phyloP scores from a whole-genome alignment of 345 rosid species.

The Euphorbia peplus region DNA sequence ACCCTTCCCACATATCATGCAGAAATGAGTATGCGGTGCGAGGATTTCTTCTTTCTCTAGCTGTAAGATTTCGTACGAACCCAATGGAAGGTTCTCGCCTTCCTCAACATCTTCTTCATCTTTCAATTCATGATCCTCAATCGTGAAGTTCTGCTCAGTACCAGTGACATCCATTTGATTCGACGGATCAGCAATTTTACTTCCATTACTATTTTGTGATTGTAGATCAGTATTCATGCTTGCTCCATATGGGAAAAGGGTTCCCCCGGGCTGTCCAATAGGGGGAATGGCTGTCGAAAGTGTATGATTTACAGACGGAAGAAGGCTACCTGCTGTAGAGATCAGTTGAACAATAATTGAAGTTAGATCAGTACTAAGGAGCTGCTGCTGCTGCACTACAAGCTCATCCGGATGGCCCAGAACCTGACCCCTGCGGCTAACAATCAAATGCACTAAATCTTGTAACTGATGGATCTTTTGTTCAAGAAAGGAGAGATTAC shows the following conservation, averaged over 20 bases:
- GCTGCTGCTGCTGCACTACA: slow-evolving; percentile 73
- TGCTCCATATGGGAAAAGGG: slow-evolving; percentile 39
- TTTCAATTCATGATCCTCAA: slow-evolving; percentile 73
- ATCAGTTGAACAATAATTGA: slow-evolving; percentile 89
- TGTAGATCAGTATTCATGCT: slow-evolving; percentile 37
- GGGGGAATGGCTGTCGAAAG: slow-evolving; percentile 38
- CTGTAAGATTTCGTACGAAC: slow-evolving; percentile 88
- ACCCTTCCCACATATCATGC: slow-evolving; percentile 95
- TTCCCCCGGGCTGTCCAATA: slow-evolving; percentile 51
- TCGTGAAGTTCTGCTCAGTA: slow-evolving; percentile 38
- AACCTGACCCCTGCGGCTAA: slow-evolving; percentile 48
- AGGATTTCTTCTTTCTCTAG: slow-evolving; percentile 96
- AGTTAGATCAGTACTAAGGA: slow-evolving; percentile 80
- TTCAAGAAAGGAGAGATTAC: slow-evolving; percentile 76
- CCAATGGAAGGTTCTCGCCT: slow-evolving; percentile 89
- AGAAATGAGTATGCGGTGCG: slow-evolving; percentile 96
- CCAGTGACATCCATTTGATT: slow-evolving; percentile 35
- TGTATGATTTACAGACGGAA: slow-evolving; percentile 76
- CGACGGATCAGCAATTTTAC: slow-evolving; percentile 37
- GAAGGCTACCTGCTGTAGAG: slow-evolving; percentile 91
- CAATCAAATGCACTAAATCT: slow-evolving; percentile 70
- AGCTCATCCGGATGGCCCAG: slow-evolving; percentile 52
- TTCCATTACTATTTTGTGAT: slow-evolving; percentile 38
- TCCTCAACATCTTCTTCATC: slow-evolving; percentile 94
- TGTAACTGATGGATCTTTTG: slow-evolving; percentile 90